Base-by-base conservation (phyloP, 345 rosid species). In the Aquilaria sinensis region DNA sequence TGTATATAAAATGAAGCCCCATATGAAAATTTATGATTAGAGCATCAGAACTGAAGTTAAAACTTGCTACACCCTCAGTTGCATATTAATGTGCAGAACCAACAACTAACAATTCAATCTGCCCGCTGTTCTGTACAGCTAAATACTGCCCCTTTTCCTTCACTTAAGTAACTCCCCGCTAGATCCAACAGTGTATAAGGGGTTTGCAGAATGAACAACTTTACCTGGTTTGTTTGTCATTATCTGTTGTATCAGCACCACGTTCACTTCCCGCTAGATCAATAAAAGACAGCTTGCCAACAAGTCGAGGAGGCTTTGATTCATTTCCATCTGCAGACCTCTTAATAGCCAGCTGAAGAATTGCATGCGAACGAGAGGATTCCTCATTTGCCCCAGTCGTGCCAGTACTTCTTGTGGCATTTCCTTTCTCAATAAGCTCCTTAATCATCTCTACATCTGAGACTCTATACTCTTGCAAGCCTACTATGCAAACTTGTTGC, bases 181-280 rank as follows among this genome's bases (percentile, higher is more conserved):
- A 23, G 23, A 23, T 23, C 23, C 23, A 23, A 23, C 23, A 23
- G 23, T 23, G 23, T 23, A 23, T 23, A 1, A 23, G 23, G 23
- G 23, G 23, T 23, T 23, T 23, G 23, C 23, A 46, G 60, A 10
- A n/a, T 57, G 33, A 31, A 34, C 4, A 58, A 63, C 31, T 47
- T 59, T 74, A 88, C 99, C 99, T 88, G 2, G 99, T 93, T 78
- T 88, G 97, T 70, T 90, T 93, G 74, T 93, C 99, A 66, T 93
- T 93, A 76, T 93, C 99, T 31, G 99, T 93, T 60, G 99, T 90
- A 76, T 93, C 99, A 30, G 99, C 99, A 68, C 99, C 99, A 51
- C 99, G 96, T 72, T 90, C 99, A 80, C 99, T 90, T 82, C 97
- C 99, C 60, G 99, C 99, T 64, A 93, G 95, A 82, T 93, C 99